phyloP scores from a whole-genome alignment of 2,329 filamentous ascomycete genomes.

The Ascochyta lentis region DNA sequence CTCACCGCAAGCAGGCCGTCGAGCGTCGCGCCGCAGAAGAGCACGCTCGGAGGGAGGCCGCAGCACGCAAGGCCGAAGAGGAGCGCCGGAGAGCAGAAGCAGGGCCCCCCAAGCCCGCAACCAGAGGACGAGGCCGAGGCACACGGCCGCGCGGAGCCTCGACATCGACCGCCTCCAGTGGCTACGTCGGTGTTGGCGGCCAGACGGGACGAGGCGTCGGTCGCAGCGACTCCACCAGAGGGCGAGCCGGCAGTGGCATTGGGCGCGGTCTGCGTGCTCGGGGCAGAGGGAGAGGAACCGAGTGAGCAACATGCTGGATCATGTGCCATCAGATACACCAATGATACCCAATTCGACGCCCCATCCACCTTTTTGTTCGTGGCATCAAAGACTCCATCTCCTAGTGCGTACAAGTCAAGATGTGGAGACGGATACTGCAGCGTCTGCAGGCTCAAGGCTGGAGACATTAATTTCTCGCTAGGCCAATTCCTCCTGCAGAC shows the following conservation, averaged over 20 bases:
- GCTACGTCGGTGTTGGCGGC: constrained; percentile 53
- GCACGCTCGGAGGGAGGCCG: constrained; percentile 76
- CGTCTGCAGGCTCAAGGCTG: neutral
- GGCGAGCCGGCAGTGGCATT: constrained; percentile 51
- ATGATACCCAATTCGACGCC: constrained; percentile 17
- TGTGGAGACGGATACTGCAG: neutral
- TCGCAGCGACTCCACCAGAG: constrained; percentile 53
- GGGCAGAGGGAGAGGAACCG: constrained; percentile 31
- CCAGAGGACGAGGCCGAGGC: constrained; percentile 46
- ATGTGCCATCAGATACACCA: constrained; percentile 15
- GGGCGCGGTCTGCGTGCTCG: constrained; percentile 50
- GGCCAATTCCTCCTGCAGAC: neutral
- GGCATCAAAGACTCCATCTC: neutral
- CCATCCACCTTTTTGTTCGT: neutral
- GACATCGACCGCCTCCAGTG: constrained; percentile 41
- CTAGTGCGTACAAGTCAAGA: neutral
- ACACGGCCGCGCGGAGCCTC: constrained; percentile 41
- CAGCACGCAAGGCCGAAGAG: constrained; percentile 60
- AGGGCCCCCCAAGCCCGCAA: constrained; percentile 57
- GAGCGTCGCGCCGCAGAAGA: constrained; percentile 80
- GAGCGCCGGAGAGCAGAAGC: constrained; percentile 66
- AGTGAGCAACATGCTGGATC: constrained; percentile 11
- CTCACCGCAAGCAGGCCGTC: constrained; percentile 75
- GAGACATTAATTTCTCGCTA: neutral
- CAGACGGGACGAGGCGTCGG: constrained; percentile 57